Evolutionary conservation across 768 basidiomycete genomes (phyloP), one percentile per base, ranked within the genome.

Genomic region (Cystofilobasidium capitatum): DNA sequence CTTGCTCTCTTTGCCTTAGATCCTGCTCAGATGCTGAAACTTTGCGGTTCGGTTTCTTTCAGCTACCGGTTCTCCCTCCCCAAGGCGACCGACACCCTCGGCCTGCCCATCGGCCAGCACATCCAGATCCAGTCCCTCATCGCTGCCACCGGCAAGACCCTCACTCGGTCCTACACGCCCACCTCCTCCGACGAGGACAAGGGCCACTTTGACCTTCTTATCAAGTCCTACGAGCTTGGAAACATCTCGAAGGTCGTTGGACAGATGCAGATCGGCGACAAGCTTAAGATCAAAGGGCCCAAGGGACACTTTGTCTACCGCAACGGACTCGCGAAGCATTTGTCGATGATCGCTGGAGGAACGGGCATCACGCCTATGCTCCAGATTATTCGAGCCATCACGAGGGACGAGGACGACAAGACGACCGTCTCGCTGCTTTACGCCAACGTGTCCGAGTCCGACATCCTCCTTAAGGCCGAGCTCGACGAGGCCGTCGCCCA

Each of bases 321-420:
- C 72, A 74, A 72, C 71, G 80, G 81, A 60, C 80, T 92, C 54
- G 83, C 87, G n/a, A 80, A 81, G 71, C 85, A 88, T 73, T 79
- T 99, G 66, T 88, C 90, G 75, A 93, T 99, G 93, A 96, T 99
- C 73, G 92, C 93, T 20, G 96, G 96, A 58, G 96, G 96, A 42
- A 98, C 96, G 2, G 96, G 96, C 65, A 94, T 99, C 77, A 94
- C 96, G 0, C 96, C 96, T 74, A 97, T 98, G 94, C 86, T 96
- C 73, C 68, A 69, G 58, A 47, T 69, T 55, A 64, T 68, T 37
- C 60, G 44, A 26, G 89, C 93, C n/a, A 84, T 86, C 16, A 83
- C 97, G 76, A 87, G 88, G 78, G 91, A 92, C 77, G 85, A 89
- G n/a, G 76, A 79, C 51, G 96, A 99, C 82, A 80, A 75, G 70